Percentiles rank a stretch among this genome's conserved stretches.
Conservation (phyloP, 129 eudicot genomes). For the Centella asiatica region DNA sequence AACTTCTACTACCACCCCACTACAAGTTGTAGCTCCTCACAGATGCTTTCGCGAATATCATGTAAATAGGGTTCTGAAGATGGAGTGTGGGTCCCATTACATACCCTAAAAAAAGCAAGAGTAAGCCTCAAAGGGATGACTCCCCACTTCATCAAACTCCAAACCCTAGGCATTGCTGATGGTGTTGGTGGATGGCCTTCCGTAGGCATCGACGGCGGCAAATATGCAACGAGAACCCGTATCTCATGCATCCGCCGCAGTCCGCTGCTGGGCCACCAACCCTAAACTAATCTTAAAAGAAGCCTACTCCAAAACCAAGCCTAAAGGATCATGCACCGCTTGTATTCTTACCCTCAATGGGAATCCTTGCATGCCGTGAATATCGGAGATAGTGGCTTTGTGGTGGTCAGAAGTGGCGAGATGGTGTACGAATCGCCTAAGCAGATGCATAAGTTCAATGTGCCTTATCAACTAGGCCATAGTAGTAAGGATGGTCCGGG, state of each 20-base stretch:
- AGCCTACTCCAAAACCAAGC: conserved; percentile 13
- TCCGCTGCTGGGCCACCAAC: not conserved
- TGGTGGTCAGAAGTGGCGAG: conserved; percentile 11
- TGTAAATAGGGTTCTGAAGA: too few species aligned
- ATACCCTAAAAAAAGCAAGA: too few species aligned
- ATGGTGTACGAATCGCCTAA: not conserved
- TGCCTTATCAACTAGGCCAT: conserved; percentile 15
- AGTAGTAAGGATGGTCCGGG: not conserved
- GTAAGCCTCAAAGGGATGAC: too few species aligned
- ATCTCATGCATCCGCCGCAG: not conserved
- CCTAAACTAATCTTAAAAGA: conserved; percentile 11
- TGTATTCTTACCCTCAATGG: conserved; percentile 17
- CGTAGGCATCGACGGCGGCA: conserved; percentile 20
- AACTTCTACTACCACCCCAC: too few species aligned
- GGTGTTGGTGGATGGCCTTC: conserved; percentile 24
- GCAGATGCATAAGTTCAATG: conserved; percentile 9
- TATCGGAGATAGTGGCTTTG: conserved; percentile 23
- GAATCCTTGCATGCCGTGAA: conserved; percentile 12
- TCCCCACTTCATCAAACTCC: conserved; percentile 17
- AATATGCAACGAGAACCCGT: conserved; percentile 22
- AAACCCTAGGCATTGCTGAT: conserved; percentile 22
- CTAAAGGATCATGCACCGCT: conserved; percentile 19
- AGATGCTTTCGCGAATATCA: too few species aligned
- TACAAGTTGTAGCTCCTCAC: too few species aligned
- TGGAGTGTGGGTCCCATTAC: too few species aligned